These are phyloP conservation scores for Chytriomyces sp. DNA, from an alignment of 192 early-diverging fungal species.

Conservation along the genomic window DNA sequence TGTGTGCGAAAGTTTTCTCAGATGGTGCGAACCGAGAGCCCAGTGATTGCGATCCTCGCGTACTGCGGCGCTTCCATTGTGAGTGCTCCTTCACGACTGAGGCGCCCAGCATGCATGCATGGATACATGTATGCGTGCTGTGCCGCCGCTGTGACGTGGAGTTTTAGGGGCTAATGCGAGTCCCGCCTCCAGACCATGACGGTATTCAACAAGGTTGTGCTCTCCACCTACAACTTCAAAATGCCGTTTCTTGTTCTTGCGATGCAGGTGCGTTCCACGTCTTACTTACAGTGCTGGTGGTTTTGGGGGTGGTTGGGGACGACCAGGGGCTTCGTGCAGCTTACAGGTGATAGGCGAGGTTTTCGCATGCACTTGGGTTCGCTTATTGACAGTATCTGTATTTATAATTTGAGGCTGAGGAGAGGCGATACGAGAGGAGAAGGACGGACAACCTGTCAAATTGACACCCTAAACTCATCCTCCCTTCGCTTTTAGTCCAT, in stretches of 20 bases:
- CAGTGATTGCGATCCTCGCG: conserved; percentile 73
- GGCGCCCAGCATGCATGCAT: not conserved
- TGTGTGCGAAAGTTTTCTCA: too few species aligned
- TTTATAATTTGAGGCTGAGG: not conserved
- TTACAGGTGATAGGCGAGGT: not conserved
- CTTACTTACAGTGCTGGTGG: not conserved
- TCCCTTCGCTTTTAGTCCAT: not conserved
- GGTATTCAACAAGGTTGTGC: conserved; percentile 55
- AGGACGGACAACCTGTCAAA: not conserved
- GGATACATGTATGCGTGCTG: not conserved
- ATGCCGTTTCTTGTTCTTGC: conserved; percentile 58
- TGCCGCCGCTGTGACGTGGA: not conserved
- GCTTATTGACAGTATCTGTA: not conserved
- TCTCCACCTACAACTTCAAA: conserved; percentile 50
- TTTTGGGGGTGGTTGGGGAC: too few species aligned
- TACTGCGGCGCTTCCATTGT: conserved; percentile 89
- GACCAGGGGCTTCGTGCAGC: too few species aligned
- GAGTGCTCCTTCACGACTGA: too few species aligned
- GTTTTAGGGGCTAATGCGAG: not conserved
- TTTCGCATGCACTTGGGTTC: not conserved
- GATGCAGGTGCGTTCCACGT: conserved; percentile 40
- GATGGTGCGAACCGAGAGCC: not conserved
- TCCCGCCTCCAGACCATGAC: conserved; percentile 45
- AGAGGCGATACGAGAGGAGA: not conserved
- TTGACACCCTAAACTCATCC: not conserved